These are phyloP conservation scores for Amyloporia xantha DNA, from an alignment of 768 basidiomycete species.

Conservation along the genomic window DNA sequence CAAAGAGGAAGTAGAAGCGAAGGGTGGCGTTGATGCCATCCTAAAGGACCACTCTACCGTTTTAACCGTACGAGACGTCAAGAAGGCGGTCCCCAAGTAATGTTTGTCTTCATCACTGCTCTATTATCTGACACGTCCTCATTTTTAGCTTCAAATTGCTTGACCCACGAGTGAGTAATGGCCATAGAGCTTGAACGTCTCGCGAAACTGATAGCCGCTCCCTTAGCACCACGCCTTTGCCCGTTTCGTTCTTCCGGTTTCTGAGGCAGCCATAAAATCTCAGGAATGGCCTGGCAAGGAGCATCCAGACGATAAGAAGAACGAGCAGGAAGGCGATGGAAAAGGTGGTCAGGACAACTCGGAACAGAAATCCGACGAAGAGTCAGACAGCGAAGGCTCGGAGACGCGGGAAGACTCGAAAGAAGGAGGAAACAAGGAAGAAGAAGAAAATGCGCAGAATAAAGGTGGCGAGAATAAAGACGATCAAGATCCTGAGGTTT, in stretches of 20 bases:
- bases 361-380: no score
- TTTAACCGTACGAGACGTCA: conserved; percentile 16
- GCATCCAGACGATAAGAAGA: not conserved
- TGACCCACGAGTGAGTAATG: conserved; percentile 1
- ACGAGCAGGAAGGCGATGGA: not conserved
- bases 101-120: not conserved
- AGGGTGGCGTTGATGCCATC: not conserved
- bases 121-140: no score
- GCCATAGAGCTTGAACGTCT: no score
- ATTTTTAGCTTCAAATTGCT: not conserved
- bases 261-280: conserved; percentile 11
- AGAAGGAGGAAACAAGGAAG: not conserved
- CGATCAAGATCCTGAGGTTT: conserved; percentile 1
- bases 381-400: no score
- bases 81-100: conserved; percentile 6
- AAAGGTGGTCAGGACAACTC: no score
- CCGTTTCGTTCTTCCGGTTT: conserved; percentile 15
- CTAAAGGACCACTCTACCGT: conserved; percentile 4
- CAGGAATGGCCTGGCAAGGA: conserved; percentile 15
- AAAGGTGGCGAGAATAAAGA: not conserved
- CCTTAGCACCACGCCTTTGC: conserved; percentile 16
- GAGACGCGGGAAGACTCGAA: no score
- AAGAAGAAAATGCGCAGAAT: not conserved
- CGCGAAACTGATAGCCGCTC: no score
- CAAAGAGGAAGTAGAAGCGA: not conserved